Percentiles rank a stretch among this genome's conserved stretches.
These are phyloP conservation scores for Wallacemonas collosoma DNA, from an alignment of 208 protist species.

Conservation along the genomic window DNA sequence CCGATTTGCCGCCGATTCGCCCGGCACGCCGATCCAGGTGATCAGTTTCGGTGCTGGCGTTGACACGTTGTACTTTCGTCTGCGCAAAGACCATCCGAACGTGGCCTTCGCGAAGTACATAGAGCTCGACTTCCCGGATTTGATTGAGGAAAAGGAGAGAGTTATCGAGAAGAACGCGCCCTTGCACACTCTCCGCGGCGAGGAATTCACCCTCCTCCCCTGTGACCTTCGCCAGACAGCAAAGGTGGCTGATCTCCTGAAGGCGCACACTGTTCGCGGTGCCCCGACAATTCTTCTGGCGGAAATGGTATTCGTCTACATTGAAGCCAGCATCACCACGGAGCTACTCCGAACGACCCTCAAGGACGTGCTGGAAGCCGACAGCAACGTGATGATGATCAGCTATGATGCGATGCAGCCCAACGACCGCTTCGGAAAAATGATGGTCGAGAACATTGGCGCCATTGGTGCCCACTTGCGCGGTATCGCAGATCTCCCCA, in stretches of 20 bases:
- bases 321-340: conserved; percentile 69
- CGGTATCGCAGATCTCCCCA: conserved; percentile 77
- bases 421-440: conserved; percentile 85
- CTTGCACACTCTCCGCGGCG: conserved; percentile 33
- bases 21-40: conserved; percentile 70
- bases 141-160: conserved; percentile 72
- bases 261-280: conserved; percentile 37
- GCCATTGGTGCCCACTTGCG: conserved; percentile 62
- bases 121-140: conserved; percentile 82
- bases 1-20: conserved; percentile 43
- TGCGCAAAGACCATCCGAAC: conserved; percentile 56
- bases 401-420: conserved; percentile 89
- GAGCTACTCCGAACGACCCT: conserved; percentile 58
- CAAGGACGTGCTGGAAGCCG: conserved; percentile 47
- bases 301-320: conserved; percentile 92
- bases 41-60: conserved; percentile 88
- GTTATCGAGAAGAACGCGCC: conserved; percentile 55
- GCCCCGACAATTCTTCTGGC: conserved; percentile 82
- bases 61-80: conserved; percentile 91
- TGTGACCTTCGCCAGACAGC: conserved; percentile 66
- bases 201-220: conserved; percentile 59
- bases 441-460: conserved; percentile 86
- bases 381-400: conserved; percentile 60
- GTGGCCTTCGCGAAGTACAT: conserved; percentile 68
- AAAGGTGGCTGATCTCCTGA: conserved; percentile 47